These are phyloP conservation scores for Aaosphaeria arxii DNA, from an alignment of 2,329 filamentous ascomycete genomes.

Conservation along the genomic window DNA sequence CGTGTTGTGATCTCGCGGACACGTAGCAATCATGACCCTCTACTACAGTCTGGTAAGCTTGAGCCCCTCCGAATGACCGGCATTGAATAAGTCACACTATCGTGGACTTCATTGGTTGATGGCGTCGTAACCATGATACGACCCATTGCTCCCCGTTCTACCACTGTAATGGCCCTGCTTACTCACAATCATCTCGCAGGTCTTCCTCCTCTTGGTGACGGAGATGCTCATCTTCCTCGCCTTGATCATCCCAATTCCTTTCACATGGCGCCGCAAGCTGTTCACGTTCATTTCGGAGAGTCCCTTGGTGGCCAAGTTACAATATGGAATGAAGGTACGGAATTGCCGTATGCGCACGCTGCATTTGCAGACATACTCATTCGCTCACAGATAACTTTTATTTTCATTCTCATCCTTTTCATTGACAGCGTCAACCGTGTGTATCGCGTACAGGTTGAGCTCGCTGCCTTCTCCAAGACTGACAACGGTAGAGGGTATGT, in stretches of 20 bases:
- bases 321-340: conserved; percentile 92
- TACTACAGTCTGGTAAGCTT: conserved; percentile 64
- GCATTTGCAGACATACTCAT: background rate
- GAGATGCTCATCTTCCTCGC: conserved; percentile 82
- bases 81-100: no score
- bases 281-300: conserved; percentile 96
- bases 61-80: background rate
- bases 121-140: no score
- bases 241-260: conserved; percentile 83
- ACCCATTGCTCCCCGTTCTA: background rate
- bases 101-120: no score
- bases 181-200: conserved; percentile 50
- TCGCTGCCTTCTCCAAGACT: conserved; percentile 68
- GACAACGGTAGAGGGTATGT: conserved; percentile 51
- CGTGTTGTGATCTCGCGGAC: conserved; percentile 11
- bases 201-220: conserved; percentile 76
- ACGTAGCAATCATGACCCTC: conserved; percentile 60
- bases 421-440: conserved; percentile 95
- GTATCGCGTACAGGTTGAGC: conserved; percentile 91
- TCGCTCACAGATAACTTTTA: conserved; percentile 77
- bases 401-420: conserved; percentile 98
- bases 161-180: conserved; percentile 13
- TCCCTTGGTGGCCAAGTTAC: conserved; percentile 79
- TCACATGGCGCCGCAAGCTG: conserved; percentile 77
- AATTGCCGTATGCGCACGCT: background rate